phyloP scores from a whole-genome alignment of 2,329 filamentous ascomycete species.

The Clonostachys solani region DNA sequence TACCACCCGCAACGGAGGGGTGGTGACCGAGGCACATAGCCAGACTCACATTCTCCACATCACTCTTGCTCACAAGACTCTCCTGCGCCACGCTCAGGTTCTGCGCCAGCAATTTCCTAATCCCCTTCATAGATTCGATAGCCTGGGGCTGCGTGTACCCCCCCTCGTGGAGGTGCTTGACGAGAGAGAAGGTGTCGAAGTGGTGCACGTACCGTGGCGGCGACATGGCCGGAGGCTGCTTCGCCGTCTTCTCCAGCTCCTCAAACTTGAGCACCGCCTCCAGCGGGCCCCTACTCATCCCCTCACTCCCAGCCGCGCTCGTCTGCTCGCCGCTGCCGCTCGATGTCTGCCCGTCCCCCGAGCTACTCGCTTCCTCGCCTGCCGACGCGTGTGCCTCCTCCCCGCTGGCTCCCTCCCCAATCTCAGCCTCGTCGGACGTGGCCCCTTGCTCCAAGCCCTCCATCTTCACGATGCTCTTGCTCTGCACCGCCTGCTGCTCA shows the following conservation, averaged over 20 bases:
- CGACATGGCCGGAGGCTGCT: conserved; percentile 59
- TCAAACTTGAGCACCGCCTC: conserved; percentile 45
- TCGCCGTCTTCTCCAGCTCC: conserved; percentile 30
- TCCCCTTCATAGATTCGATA: conserved; percentile 86
- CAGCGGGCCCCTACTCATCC: conserved; percentile 33
- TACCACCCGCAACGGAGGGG: not conserved
- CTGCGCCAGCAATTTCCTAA: conserved; percentile 69
- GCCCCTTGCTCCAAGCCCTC: not conserved
- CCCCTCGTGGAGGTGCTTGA: conserved; percentile 71
- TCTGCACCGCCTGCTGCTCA: conserved; percentile 4
- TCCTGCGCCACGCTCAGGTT: conserved; percentile 80
- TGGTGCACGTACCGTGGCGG: conserved; percentile 86
- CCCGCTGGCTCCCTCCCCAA: not conserved
- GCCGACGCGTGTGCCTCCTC: not conserved
- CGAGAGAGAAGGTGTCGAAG: conserved; percentile 91
- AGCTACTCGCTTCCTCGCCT: not conserved
- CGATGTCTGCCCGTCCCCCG: too few relatives aligned
- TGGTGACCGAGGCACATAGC: not conserved
- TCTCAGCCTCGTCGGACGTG: not conserved
- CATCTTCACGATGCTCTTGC: conserved; percentile 2
- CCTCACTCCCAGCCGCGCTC: too few relatives aligned
- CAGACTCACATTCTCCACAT: conserved; percentile 72
- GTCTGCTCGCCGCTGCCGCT: too few relatives aligned
- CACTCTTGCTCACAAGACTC: conserved; percentile 81
- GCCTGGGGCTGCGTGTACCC: conserved; percentile 74